Conservation (phyloP, 2,329 filamentous ascomycete species). For the Mollisiaceae sp. region DNA sequence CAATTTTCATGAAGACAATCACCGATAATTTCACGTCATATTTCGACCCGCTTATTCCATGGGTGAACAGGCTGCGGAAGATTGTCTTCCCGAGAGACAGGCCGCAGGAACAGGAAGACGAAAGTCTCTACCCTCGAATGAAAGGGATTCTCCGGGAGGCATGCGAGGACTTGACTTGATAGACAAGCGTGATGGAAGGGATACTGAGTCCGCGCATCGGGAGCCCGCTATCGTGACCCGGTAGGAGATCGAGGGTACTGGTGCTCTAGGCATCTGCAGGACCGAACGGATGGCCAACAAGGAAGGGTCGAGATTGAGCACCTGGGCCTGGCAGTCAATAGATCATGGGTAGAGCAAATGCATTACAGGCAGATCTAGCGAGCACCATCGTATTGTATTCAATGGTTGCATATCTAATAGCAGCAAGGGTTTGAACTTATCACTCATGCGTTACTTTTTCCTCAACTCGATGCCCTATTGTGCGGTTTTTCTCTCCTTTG, state of each 20-base stretch:
- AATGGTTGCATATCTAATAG: no score
- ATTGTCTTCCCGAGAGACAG: conserved; percentile 23
- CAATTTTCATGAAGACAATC: conserved; percentile 23
- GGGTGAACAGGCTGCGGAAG: conserved; percentile 24
- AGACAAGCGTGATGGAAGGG: conserved; percentile 21
- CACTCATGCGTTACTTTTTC: no score
- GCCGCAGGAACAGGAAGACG: conserved; percentile 19
- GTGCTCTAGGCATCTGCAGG: no score
- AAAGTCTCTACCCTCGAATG: conserved; percentile 21
- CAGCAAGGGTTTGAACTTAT: no score
- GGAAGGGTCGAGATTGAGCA: no score
- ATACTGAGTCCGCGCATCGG: conserved; percentile 22
- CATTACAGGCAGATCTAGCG: no score
- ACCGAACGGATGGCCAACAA: no score
- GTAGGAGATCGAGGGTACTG: conserved; percentile 17
- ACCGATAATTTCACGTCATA: conserved; percentile 26
- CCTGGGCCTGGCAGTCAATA: no score
- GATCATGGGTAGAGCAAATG: no score
- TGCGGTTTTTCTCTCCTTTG: no score
- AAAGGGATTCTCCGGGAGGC: conserved; percentile 23
- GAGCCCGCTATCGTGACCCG: conserved; percentile 22
- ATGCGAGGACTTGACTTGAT: conserved; percentile 24
- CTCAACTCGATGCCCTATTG: no score
- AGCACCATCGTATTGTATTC: no score
- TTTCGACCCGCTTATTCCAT: conserved; percentile 24